Conservation (phyloP, 202 grass and related monocot species). For the Saccharum hybrid region DNA sequence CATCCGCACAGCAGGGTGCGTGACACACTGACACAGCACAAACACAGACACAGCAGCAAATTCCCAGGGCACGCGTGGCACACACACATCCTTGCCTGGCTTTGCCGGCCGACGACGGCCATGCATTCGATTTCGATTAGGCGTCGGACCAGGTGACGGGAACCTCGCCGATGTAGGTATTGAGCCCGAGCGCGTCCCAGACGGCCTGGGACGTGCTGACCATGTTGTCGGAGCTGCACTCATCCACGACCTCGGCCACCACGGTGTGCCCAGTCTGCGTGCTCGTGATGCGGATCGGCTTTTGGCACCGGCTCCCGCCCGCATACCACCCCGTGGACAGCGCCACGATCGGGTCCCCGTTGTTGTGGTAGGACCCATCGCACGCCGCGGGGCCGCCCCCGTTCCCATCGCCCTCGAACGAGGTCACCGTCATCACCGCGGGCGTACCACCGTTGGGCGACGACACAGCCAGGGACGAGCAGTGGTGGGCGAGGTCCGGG, state of each 20-base stretch:
- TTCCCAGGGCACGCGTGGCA: too few relatives aligned
- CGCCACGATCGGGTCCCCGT: slow-evolving; percentile 34
- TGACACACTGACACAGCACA: too few relatives aligned
- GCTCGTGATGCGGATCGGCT: slow-evolving; percentile 45
- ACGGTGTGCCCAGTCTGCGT: background rate
- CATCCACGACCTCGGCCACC: slow-evolving; percentile 29
- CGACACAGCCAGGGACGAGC: too few relatives aligned
- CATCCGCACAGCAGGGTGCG: background rate
- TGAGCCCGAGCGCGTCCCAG: slow-evolving; percentile 40
- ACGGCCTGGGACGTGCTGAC: slow-evolving; percentile 39
- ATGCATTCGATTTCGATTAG: background rate
- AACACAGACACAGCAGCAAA: too few relatives aligned
- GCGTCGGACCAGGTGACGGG: slow-evolving; percentile 36
- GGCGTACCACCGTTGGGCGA: too few relatives aligned
- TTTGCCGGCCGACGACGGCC: too few relatives aligned
- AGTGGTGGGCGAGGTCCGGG: too few relatives aligned
- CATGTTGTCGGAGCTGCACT: slow-evolving; percentile 37
- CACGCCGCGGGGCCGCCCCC: slow-evolving; percentile 17
- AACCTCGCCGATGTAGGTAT: slow-evolving; percentile 5
- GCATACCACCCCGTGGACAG: slow-evolving; percentile 47
- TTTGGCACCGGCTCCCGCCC: slow-evolving; percentile 33
- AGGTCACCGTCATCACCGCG: slow-evolving; percentile 40
- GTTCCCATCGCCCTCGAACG: background rate
- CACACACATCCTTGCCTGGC: too few relatives aligned
- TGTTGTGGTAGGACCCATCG: slow-evolving; percentile 40